Evolutionary conservation across 1,284 basidiomycete genomes (phyloP).

Genomic region (Puccinia coronata): DNA sequence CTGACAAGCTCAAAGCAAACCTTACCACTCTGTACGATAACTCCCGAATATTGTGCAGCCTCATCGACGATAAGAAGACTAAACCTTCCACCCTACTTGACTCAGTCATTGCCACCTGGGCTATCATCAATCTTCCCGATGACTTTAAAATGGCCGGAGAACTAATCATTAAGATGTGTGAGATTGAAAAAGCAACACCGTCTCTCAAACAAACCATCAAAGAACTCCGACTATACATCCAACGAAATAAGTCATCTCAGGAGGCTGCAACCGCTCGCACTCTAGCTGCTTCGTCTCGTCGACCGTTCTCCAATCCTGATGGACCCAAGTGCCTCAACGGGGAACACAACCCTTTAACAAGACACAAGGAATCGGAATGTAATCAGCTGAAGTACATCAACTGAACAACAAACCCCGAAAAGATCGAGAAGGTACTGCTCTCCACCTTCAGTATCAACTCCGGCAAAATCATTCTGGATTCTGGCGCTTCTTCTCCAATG

Average conservation of each 20-base stretch:
- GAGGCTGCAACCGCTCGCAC: not conserved
- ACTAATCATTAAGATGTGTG: not conserved
- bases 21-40: not conserved
- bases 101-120: not conserved
- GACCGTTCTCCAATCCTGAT: too few relatives aligned
- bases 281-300: too few relatives aligned
- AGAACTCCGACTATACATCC: not conserved
- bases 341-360: not conserved
- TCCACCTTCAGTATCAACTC: not conserved
- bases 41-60: not conserved
- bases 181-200: too few relatives aligned
- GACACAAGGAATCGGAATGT: not conserved
- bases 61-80: too few relatives aligned
- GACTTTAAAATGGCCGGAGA: not conserved
- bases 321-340: not conserved
- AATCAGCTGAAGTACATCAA: not conserved
- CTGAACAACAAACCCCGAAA: not conserved
- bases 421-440: too few relatives aligned
- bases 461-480: not conserved
- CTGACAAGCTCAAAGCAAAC: not conserved
- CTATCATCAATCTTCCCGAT: too few relatives aligned
- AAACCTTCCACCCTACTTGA: conserved; percentile 11
- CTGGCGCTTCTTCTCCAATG: not conserved
- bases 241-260: too few relatives aligned
- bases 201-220: not conserved